These are phyloP conservation scores for Coniochaeta sp. DNA, from an alignment of 2,329 filamentous ascomycete genomes.

Conservation along the genomic window DNA sequence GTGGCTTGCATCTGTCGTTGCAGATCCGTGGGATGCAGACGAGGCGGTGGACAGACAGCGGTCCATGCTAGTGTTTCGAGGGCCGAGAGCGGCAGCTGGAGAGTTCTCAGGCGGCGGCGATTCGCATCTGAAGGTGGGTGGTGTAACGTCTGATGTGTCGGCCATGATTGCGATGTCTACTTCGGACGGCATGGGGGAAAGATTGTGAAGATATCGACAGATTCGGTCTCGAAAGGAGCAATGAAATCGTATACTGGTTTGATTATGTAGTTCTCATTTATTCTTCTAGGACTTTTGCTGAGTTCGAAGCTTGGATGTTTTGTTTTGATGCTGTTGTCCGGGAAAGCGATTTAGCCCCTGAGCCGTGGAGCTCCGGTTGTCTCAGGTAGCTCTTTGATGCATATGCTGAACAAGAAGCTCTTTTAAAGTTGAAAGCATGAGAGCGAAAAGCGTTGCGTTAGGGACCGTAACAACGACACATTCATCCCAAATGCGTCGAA, in stretches of 20 bases:
- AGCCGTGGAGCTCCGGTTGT: background rate
- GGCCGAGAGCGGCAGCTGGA: conserved; percentile 56
- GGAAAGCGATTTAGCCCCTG: conserved; percentile 1
- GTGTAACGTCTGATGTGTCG: conserved; percentile 21
- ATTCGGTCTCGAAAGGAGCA: background rate
- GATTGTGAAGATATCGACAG: too few relatives aligned
- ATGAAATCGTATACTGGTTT: background rate
- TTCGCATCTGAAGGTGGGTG: conserved; percentile 35
- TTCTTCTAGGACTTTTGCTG: conserved; percentile 1
- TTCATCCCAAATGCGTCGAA: background rate
- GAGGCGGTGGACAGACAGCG: conserved; percentile 58
- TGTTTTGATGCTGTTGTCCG: background rate
- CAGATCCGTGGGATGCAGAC: conserved; percentile 48
- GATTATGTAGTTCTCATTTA: background rate
- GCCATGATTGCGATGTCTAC: conserved; percentile 21
- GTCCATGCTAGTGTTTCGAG: conserved; percentile 16
- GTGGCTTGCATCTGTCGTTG: conserved; percentile 33
- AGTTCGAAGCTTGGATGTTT: conserved; percentile 1
- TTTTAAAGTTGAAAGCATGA: background rate
- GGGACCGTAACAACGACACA: background rate
- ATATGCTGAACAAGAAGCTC: background rate
- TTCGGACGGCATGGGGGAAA: background rate
- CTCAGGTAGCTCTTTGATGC: background rate
- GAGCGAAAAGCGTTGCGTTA: background rate
- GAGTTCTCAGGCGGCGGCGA: conserved; percentile 59